Percentiles rank a stretch among this genome's conserved stretches.
These are phyloP conservation scores for Mariannaea elegans DNA, from an alignment of 2,329 filamentous ascomycete genomes.

Conservation along the genomic window DNA sequence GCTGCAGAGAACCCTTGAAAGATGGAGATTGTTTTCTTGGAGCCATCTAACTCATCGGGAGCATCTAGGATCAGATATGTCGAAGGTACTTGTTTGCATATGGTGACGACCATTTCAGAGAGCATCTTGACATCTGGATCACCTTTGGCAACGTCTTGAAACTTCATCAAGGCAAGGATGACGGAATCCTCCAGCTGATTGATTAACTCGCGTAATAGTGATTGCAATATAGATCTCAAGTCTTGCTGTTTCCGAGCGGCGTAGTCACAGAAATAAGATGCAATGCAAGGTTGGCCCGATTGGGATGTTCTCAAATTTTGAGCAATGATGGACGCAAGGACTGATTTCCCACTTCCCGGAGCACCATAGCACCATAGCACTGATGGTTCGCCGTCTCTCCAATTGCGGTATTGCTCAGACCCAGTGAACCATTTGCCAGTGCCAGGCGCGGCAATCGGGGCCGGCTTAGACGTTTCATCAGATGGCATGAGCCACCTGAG, in stretches of 20 bases:
- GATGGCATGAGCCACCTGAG: background rate
- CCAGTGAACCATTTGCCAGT: conserved; percentile 1
- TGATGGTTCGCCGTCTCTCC: background rate
- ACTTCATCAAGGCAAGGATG: background rate
- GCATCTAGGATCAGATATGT: conserved; percentile 6
- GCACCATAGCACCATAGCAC: background rate
- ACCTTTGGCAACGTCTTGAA: background rate
- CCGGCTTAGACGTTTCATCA: background rate
- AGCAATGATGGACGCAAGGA: background rate
- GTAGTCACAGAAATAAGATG: conserved; percentile 4
- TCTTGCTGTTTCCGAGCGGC: background rate
- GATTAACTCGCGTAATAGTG: background rate
- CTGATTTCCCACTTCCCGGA: conserved; percentile 4
- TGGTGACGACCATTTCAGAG: background rate
- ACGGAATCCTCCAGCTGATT: background rate
- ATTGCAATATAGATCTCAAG: background rate
- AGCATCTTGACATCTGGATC: background rate
- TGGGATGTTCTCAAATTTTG: background rate
- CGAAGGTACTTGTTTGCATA: background rate
- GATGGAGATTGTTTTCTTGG: background rate
- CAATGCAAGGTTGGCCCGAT: background rate
- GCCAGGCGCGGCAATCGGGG: background rate
- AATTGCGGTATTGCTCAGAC: background rate
- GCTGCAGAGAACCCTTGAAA: background rate
- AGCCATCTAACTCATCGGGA: background rate